Base-by-base conservation (phyloP, 2,329 filamentous ascomycete genomes). In the Fusarium fujikuroi region DNA sequence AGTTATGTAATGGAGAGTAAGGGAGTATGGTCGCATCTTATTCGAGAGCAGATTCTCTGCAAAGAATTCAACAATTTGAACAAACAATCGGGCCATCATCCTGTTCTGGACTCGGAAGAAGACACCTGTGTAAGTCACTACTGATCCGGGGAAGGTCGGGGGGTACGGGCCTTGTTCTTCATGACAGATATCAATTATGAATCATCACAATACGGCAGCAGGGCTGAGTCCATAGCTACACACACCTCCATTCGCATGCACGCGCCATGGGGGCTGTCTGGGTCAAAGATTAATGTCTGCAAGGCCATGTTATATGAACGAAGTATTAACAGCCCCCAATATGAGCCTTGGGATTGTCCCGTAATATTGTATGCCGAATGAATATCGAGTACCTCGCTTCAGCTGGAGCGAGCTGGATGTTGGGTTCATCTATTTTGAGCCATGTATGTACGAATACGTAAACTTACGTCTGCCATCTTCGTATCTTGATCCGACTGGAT, bases 321-420 rank as follows among this genome's bases (percentile, higher is more conserved):
- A 28, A 46, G 49, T 23, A 44, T 63, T 28, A 46, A 42, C n/a
- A 53, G 59, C 65, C 59, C 64, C 44, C 59, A 64, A 46, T 12
- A 21, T 53, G 40, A 46, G 42, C 12, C 34, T 46, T 49, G 63
- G 49, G 37, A 50, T 39, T 34, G 49, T 62, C 37, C 39, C 28
- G 30, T 39, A 34, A 43, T 37, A 40, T 43, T 34, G 36, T 9
- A 43, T 49, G 63, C 18, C 21, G 30, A 28, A 18, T 39, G 44
- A 28, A 37, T 37, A 36, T 30, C 40, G n/a, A 18, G 16, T 28
- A 44, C 30, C 9, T 4, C 23, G 25, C 30, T 50, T 69, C 56
- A 68, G 63, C 63, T 60, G 46, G 18, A 23, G 46, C 44, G 19
- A 40, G 62, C 39, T 30, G 42, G 40, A 21, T 19, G 28, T 49